These are phyloP conservation scores for Peniophora sp. DNA, from an alignment of 1,284 basidiomycete genomes.

Conservation along the genomic window DNA sequence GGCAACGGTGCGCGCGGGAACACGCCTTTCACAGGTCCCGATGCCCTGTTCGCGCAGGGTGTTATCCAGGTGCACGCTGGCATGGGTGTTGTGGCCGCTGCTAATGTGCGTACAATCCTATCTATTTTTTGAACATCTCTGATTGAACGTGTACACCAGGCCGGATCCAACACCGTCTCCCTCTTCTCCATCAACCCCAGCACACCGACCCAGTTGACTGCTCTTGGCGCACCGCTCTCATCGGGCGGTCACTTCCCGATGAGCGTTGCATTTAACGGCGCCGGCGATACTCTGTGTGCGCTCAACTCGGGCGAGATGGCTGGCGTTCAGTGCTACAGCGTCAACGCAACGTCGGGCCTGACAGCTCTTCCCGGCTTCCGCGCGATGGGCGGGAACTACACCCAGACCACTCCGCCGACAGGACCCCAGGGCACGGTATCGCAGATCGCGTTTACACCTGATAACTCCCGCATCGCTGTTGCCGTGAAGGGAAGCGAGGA, in stretches of 20 bases:
- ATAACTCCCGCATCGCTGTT: slow-evolving; percentile 32
- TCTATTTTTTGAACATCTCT: background rate
- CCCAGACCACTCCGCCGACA: slow-evolving; percentile 34
- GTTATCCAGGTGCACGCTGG: background rate
- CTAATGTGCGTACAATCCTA: background rate
- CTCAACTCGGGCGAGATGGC: background rate
- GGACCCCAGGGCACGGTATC: slow-evolving; percentile 31
- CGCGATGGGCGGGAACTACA: slow-evolving; percentile 22
- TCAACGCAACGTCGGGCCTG: slow-evolving; percentile 24
- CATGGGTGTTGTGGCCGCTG: background rate
- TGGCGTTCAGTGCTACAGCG: background rate
- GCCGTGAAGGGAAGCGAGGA: slow-evolving; percentile 37
- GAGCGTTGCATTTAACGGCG: background rate
- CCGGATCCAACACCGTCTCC: background rate
- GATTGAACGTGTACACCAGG: background rate
- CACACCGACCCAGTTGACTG: background rate
- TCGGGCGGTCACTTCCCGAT: background rate
- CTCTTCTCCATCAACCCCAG: background rate
- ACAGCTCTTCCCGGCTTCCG: slow-evolving; percentile 29
- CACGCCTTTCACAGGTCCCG: slow-evolving; percentile 7
- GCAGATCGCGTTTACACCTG: slow-evolving; percentile 37
- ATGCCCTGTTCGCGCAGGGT: background rate
- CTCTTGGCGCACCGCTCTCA: background rate
- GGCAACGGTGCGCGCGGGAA: slow-evolving; percentile 28
- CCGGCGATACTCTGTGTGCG: background rate